Evolutionary conservation across 257 asterid species (phyloP).

Genomic region (Verbascum thapsus): DNA sequence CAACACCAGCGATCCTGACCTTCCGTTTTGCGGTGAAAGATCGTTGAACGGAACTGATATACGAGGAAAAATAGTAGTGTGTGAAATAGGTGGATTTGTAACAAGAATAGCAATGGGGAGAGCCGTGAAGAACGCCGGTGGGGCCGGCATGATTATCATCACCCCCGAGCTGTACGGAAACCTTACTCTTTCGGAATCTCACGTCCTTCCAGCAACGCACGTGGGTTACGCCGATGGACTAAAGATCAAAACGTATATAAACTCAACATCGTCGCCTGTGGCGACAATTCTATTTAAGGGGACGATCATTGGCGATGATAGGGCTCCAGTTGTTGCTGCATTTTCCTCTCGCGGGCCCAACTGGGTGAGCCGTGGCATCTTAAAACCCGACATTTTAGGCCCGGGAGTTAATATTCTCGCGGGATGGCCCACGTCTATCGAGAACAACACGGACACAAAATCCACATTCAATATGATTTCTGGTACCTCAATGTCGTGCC

Average conservation of each 20-base stretch:
- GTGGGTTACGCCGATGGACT: constrained; percentile 25
- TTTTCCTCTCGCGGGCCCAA: constrained; percentile 30
- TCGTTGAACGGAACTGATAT: constrained; percentile 19
- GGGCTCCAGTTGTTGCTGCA: constrained; percentile 31
- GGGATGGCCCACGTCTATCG: constrained; percentile 42
- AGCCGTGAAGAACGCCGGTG: constrained; percentile 27
- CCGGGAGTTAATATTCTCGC: constrained; percentile 35
- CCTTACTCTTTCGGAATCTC: not conserved
- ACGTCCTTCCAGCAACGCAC: constrained; percentile 21
- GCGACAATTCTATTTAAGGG: constrained; percentile 25
- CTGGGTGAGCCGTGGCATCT: constrained; percentile 17
- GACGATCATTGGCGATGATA: constrained; percentile 27
- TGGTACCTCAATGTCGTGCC: constrained; percentile 61
- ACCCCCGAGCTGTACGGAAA: not conserved
- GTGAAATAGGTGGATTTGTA: constrained; percentile 15
- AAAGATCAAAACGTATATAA: constrained; percentile 25
- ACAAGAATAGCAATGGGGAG: constrained; percentile 3
- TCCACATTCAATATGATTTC: constrained; percentile 42
- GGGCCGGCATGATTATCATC: constrained; percentile 26
- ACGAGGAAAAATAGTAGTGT: constrained; percentile 30
- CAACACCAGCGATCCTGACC: not conserved
- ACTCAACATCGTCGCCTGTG: constrained; percentile 4
- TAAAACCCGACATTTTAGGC: constrained; percentile 30
- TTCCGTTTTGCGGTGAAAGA: not conserved
- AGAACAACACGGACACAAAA: constrained; percentile 25